Conservation (phyloP, 2,329 filamentous ascomycete species). For the Aspergillus sp. region DNA sequence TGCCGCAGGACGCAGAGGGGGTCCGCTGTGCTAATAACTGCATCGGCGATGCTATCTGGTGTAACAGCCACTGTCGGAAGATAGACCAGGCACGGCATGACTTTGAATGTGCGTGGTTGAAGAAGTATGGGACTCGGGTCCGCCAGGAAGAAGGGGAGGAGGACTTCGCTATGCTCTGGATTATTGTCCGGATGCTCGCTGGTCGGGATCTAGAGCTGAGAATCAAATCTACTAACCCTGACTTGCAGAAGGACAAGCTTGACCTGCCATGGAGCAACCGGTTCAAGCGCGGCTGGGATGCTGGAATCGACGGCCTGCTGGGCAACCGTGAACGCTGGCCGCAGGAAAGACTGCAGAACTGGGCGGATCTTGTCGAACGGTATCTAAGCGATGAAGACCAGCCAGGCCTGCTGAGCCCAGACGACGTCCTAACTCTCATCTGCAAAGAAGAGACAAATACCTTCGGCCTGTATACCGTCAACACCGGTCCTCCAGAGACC, state of each 20-base stretch:
- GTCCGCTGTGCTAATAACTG: neutral
- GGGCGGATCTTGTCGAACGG: neutral
- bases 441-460: neutral
- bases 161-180: constrained; percentile 4
- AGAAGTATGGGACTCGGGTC: neutral
- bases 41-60: neutral
- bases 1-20: neutral
- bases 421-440: neutral
- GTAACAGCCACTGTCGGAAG: neutral
- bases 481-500: neutral
- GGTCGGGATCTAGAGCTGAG: neutral
- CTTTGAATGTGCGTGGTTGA: neutral
- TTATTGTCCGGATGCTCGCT: neutral
- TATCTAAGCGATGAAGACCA: neutral
- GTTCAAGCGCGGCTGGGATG: neutral
- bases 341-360: neutral
- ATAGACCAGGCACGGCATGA: neutral
- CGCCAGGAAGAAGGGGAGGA: neutral
- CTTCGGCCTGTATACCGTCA: neutral
- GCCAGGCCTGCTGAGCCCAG: neutral
- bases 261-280: neutral
- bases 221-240: neutral
- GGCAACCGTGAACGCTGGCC: neutral
- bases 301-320: neutral
- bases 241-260: neutral